Evolutionary conservation across 495 filamentous ascomycete species (phyloP).

Genomic region (Xylaria castorea): DNA sequence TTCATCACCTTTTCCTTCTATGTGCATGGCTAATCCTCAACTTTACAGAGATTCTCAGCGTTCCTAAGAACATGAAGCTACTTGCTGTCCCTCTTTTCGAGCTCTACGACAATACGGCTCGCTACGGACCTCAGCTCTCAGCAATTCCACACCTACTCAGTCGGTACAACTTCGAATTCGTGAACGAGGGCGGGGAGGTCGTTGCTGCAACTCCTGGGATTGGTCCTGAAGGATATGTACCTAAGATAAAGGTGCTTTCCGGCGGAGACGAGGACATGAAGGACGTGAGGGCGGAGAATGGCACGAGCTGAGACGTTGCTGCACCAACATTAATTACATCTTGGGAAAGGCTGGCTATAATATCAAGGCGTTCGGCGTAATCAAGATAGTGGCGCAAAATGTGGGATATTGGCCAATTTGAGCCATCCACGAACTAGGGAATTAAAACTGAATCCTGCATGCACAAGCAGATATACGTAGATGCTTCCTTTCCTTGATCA

Average conservation of each 20-base stretch:
- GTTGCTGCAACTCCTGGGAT: conserved; percentile 84
- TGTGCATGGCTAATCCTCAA: conserved; percentile 31
- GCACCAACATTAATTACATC: background rate
- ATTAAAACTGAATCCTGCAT: conserved; percentile 6
- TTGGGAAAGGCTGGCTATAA: conserved; percentile 19
- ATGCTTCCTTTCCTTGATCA: background rate
- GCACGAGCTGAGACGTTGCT: conserved; percentile 26
- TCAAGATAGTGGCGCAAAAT: conserved; percentile 11
- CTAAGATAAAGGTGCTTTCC: conserved; percentile 76
- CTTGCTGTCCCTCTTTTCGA: conserved; percentile 96
- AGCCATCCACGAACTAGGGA: background rate
- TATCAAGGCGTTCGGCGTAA: conserved; percentile 41
- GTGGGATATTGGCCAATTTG: conserved; percentile 14
- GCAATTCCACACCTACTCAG: conserved; percentile 94
- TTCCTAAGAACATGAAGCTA: conserved; percentile 99
- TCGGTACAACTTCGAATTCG: conserved; percentile 96
- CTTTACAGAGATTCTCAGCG: conserved; percentile 83
- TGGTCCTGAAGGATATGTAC: conserved; percentile 56
- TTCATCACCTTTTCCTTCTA: background rate
- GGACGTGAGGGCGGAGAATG: conserved; percentile 41
- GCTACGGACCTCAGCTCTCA: conserved; percentile 94
- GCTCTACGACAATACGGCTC: conserved; percentile 93
- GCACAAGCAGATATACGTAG: background rate
- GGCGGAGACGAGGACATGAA: conserved; percentile 68
- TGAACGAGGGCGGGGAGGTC: conserved; percentile 92